Base-by-base conservation (phyloP, 306 rosid genomes). In the Vigna trinervia region DNA sequence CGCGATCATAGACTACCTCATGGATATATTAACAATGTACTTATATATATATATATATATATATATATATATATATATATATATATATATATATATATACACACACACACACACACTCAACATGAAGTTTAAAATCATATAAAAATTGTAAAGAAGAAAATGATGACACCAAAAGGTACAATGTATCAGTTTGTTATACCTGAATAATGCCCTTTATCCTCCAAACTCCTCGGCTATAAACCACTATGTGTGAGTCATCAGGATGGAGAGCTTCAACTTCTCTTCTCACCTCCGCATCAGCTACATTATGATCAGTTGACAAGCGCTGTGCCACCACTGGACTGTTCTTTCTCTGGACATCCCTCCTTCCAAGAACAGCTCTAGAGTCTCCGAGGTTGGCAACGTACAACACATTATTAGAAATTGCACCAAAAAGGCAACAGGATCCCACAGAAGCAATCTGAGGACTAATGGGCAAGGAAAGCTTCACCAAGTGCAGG, bases 151-250 rank as follows among this genome's bases (percentile, higher is more conserved):
- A 50, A 39, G 41, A 26, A 19, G 41, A 48, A 36, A 22, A 69
- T 1, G 48, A 46, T 38, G 19, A 56, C 53, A 66, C 26, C 30
- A 69, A 34, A 56, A 17, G 47, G 32, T 39, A 51, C 13, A 66
- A 13, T 36, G 6, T 3, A 63, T 38, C 8, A 66, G 46, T 47
- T 23, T 30, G 43, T 15, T 65, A 51, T 89, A 92, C 97, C 99
- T 95, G 99, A 87, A 95, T 95, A 74, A 95, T 95, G 59, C 99
- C 99, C 79, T 95, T 95, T 57, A 95, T 91, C 75, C 99, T 89
- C 99, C 99, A 95, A 56, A 88, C 95, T 57, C 99, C 99, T 1
- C 90, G 97, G 53, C 48, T 85, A 76, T 85, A 82, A 26, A 95
- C 93, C 50, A 95, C 97, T 48, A 91, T 69, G 23, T 87, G 97